Evolutionary conservation across 2,329 filamentous ascomycete species (phyloP).

Genomic region (Aureobasidium pullulans): DNA sequence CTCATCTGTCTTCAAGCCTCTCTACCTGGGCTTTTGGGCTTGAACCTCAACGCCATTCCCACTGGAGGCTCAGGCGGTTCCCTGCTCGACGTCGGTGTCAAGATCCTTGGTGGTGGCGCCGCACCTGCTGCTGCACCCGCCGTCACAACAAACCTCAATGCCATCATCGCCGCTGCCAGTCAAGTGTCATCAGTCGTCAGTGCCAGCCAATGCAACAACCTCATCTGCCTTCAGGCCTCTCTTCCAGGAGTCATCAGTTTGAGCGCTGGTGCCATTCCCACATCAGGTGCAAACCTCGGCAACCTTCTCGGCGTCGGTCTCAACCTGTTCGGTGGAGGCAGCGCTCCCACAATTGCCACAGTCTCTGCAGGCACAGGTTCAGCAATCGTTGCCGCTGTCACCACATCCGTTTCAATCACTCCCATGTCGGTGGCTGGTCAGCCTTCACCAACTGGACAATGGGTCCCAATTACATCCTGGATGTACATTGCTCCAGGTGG

Average conservation of each 20-base stretch:
- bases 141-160: conserved; percentile 1
- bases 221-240: conserved; percentile 9
- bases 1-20: conserved; percentile 10
- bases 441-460: not conserved
- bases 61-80: not conserved
- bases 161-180: conserved; percentile 5
- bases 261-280: conserved; percentile 5
- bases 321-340: conserved; percentile 3
- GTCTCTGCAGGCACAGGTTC: conserved; percentile 10
- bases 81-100: conserved; percentile 5
- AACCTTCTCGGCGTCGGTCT: conserved; percentile 12
- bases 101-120: conserved; percentile 9
- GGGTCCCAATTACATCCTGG: conserved; percentile 8
- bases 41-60: not conserved
- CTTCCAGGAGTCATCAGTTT: conserved; percentile 11
- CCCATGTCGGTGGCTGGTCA: not conserved
- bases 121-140: conserved; percentile 3
- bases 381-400: conserved; percentile 8
- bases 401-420: conserved; percentile 1
- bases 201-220: not conserved
- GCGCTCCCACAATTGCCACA: not conserved
- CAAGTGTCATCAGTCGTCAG: conserved; percentile 3
- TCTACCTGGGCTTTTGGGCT: conserved; percentile 1
- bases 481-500: conserved; percentile 2
- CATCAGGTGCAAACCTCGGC: conserved; percentile 9